A percentile compares a stretch with the other conserved stretches of the same genome.
Conservation (phyloP, 495 filamentous ascomycete genomes). For the Aspergillus diversus region DNA sequence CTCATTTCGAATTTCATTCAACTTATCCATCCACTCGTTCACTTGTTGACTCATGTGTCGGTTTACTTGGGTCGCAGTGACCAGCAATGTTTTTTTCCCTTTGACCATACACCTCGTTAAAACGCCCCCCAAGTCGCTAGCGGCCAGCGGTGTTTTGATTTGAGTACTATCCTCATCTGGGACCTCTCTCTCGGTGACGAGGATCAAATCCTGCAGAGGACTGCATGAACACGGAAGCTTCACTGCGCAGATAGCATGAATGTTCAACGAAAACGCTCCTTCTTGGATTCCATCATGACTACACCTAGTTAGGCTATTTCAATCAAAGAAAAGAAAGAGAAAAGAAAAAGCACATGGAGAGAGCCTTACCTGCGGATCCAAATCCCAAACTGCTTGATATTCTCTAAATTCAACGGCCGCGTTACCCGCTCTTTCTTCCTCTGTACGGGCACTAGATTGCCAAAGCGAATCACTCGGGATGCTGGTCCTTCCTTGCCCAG, state of each 20-base stretch:
- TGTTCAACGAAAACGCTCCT: conserved; percentile 11
- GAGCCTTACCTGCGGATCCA: conserved; percentile 9
- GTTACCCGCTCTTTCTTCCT: neutral
- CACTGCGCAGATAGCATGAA: conserved; percentile 8
- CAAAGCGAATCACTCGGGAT: conserved; percentile 2
- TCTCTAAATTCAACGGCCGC: conserved; percentile 2
- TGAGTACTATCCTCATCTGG: neutral
- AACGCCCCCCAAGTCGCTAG: neutral
- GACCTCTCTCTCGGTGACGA: neutral
- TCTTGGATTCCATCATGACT: neutral
- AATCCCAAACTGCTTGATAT: conserved; percentile 10
- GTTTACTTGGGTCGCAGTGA: neutral
- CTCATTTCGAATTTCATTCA: no score
- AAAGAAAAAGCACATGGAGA: neutral
- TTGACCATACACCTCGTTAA: neutral
- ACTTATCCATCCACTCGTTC: neutral
- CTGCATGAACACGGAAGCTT: conserved; percentile 9
- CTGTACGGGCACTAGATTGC: neutral
- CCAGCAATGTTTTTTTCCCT: neutral
- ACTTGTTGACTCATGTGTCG: neutral
- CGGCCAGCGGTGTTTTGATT: neutral
- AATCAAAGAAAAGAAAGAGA: neutral
- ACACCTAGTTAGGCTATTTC: neutral
- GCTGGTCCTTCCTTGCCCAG: neutral
- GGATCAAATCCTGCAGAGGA: neutral